phyloP scores from a whole-genome alignment of 306 rosid species.

The Sicyos baderoa region DNA sequence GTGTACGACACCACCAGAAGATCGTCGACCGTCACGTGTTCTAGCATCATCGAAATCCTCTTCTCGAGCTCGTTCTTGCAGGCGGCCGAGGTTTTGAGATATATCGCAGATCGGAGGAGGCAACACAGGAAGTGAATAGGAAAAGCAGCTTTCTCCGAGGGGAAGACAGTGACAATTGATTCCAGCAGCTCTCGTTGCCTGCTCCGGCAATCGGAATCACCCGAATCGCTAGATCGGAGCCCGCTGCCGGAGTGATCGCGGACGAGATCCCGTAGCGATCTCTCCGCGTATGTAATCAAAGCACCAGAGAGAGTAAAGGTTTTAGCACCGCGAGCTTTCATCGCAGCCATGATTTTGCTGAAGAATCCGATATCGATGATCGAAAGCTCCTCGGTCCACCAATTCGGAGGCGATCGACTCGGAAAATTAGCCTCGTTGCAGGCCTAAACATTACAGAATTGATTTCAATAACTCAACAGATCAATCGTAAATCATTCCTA shows the following conservation, averaged over 20 bases:
- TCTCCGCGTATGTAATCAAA: slow-evolving; percentile 59
- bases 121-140: slow-evolving; percentile 85
- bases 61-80: slow-evolving; percentile 68
- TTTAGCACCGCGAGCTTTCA: slow-evolving; percentile 57
- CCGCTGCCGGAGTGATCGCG: slow-evolving; percentile 67
- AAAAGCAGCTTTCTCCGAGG: slow-evolving; percentile 59
- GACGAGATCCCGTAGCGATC: slow-evolving; percentile 62
- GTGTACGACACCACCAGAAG: slow-evolving; percentile 55
- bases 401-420: slow-evolving; percentile 61
- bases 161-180: slow-evolving; percentile 51
- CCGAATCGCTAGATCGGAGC: background rate
- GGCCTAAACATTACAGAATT: slow-evolving; percentile 22
- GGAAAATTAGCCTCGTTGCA: slow-evolving; percentile 67
- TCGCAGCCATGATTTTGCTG: slow-evolving; percentile 41
- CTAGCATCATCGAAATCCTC: slow-evolving; percentile 47
- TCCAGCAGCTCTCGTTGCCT: slow-evolving; percentile 51
- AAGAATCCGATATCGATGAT: slow-evolving; percentile 44
- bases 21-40: slow-evolving; percentile 69
- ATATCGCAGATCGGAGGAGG: slow-evolving; percentile 68
- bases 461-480: too few relatives aligned
- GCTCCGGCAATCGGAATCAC: slow-evolving; percentile 23
- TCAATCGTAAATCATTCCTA: background rate
- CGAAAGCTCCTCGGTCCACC: slow-evolving; percentile 90
- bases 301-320: slow-evolving; percentile 45
- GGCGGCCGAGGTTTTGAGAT: slow-evolving; percentile 39